A percentile compares a stretch with the other conserved stretches of the same genome.
Evolutionary conservation across 306 rosid genomes (phyloP).

Genomic region (Ormosia semicastrata): DNA sequence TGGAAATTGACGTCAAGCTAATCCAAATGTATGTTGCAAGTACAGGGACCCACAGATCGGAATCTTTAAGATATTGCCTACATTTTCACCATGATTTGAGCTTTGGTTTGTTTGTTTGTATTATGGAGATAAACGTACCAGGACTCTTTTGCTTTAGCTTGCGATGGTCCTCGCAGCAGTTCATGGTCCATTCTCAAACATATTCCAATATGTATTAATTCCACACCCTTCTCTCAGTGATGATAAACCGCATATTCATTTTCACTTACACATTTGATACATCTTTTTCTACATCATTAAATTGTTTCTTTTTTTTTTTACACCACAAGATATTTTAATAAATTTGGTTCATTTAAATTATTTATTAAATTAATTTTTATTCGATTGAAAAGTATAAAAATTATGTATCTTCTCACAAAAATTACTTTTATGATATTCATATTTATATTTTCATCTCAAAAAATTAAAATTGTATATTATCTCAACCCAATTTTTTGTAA

Average conservation of each 20-base stretch:
- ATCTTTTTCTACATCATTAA: no score
- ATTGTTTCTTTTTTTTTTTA: no score
- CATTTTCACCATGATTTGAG: slow-evolving; percentile 17
- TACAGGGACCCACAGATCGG: slow-evolving; percentile 36
- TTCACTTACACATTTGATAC: background rate
- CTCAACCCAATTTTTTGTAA: no score
- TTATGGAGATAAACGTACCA: background rate
- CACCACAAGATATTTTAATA: no score
- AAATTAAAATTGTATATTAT: no score
- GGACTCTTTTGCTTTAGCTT: background rate
- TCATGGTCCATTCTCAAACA: background rate
- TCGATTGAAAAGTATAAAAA: no score
- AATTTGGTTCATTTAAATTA: no score
- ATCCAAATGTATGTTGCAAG: background rate
- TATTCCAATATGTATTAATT: background rate
- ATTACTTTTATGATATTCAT: no score
- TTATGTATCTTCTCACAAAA: no score
- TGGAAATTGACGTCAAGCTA: background rate
- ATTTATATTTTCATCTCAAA: no score
- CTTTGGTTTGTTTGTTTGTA: background rate
- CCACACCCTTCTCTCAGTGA: background rate
- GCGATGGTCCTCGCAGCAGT: slow-evolving; percentile 18
- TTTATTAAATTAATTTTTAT: no score
- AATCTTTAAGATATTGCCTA: slow-evolving; percentile 36
- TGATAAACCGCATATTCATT: background rate